phyloP scores from a whole-genome alignment of 2,329 filamentous ascomycete genomes.

The Pseudocercospora fuligena region DNA sequence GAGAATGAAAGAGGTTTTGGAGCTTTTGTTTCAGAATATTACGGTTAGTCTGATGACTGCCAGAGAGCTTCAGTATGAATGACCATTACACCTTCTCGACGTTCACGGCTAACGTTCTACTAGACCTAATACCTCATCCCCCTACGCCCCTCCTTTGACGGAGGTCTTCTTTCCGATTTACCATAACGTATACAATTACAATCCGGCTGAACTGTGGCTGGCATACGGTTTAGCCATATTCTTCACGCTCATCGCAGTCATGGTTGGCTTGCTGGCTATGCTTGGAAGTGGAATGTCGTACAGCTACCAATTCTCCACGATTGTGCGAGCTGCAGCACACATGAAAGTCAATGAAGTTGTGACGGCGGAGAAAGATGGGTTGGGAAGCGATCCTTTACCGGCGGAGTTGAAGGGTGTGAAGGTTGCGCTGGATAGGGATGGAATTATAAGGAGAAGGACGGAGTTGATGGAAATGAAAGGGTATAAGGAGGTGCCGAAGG shows the following conservation, averaged over 20 bases:
- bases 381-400: background rate
- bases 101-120: background rate
- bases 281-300: constrained; percentile 20
- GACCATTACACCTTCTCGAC: background rate
- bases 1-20: background rate
- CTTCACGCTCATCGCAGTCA: constrained; percentile 15
- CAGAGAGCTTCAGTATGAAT: background rate
- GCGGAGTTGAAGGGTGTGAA: background rate
- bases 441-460: background rate
- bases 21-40: constrained; percentile 23
- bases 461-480: background rate
- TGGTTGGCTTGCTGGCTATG: constrained; percentile 17
- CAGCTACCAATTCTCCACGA: constrained; percentile 28
- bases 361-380: background rate
- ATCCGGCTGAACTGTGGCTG: constrained; percentile 17
- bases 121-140: constrained; percentile 10
- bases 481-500: too few relatives aligned
- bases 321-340: constrained; percentile 12
- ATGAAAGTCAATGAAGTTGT: background rate
- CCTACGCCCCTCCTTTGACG: constrained; percentile 9
- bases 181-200: constrained; percentile 25
- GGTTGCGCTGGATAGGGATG: background rate
- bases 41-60: constrained; percentile 20
- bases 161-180: constrained; percentile 10
- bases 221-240: constrained; percentile 26